These are phyloP conservation scores for Penicillium samsonianum DNA, from an alignment of 495 filamentous ascomycete genomes.

Conservation along the genomic window DNA sequence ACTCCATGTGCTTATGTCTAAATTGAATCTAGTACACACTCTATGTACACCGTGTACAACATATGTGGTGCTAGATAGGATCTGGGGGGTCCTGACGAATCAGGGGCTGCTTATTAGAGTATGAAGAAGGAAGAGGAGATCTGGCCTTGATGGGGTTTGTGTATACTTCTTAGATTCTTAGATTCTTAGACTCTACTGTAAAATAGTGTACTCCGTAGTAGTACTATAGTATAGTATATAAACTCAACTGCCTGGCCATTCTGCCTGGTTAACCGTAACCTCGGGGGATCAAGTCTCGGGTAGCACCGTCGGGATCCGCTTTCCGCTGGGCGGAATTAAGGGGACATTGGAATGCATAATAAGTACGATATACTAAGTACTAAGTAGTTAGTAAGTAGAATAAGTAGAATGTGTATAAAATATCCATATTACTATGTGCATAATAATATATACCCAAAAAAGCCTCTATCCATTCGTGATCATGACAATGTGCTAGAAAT, in stretches of 20 bases:
- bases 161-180: no score
- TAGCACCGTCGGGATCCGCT: conserved; percentile 23
- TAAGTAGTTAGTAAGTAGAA: not conserved
- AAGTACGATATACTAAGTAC: no score
- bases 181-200: not conserved
- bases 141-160: conserved; percentile 1
- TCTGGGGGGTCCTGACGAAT: conserved; percentile 20
- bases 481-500: conserved; percentile 19
- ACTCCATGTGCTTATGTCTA: not conserved
- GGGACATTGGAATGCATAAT: no score
- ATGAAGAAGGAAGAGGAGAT: conserved; percentile 13
- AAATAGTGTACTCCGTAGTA: no score
- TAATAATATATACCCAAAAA: conserved; percentile 13
- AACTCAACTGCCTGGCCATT: conserved; percentile 9
- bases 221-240: no score
- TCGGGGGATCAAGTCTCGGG: conserved; percentile 23
- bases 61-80: not conserved
- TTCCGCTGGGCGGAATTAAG: conserved; percentile 14
- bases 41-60: no score
- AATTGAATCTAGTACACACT: not conserved
- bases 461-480: conserved; percentile 11
- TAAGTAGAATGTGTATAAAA: not conserved
- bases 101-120: conserved; percentile 33
- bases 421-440: conserved; percentile 7
- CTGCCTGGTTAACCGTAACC: conserved; percentile 27